phyloP scores from a whole-genome alignment of 495 filamentous ascomycete species.

The Apiosordaria backusii region DNA sequence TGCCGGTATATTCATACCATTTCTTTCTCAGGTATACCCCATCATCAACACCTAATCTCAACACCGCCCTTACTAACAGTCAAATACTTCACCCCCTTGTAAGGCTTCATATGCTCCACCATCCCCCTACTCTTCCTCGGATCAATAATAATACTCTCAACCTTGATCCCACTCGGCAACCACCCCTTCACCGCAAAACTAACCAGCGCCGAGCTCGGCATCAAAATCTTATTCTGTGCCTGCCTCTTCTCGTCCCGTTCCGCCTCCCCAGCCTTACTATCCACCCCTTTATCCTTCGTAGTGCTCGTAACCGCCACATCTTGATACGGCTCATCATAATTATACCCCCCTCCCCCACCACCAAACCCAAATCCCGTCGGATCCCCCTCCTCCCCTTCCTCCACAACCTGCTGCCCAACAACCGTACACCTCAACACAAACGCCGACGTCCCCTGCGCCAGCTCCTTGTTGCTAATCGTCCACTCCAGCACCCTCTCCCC shows the following conservation, averaged over 20 bases:
- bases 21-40: background rate
- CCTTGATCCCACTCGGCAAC: conserved; percentile 89
- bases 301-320: conserved; percentile 32
- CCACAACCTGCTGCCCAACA: conserved; percentile 60
- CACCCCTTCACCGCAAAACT: conserved; percentile 92
- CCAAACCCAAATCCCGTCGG: conserved; percentile 47
- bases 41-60: conserved; percentile 63
- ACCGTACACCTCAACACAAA: conserved; percentile 71
- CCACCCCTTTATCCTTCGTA: conserved; percentile 25
- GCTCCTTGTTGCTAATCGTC: conserved; percentile 68
- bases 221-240: conserved; percentile 73
- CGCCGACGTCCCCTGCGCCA: conserved; percentile 63
- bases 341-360: conserved; percentile 46
- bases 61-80: conserved; percentile 84
- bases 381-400: conserved; percentile 56
- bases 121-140: conserved; percentile 80
- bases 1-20: background rate
- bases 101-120: conserved; percentile 85
- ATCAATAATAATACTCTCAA: conserved; percentile 84
- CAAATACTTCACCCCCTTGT: conserved; percentile 97
- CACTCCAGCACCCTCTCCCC: conserved; percentile 75
- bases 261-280: conserved; percentile 41
- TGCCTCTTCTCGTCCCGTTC: conserved; percentile 50
- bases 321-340: conserved; percentile 60
- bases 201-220: conserved; percentile 84